phyloP scores from a whole-genome alignment of 2,329 filamentous ascomycete genomes.

The Atkinsonella hypoxylon region DNA sequence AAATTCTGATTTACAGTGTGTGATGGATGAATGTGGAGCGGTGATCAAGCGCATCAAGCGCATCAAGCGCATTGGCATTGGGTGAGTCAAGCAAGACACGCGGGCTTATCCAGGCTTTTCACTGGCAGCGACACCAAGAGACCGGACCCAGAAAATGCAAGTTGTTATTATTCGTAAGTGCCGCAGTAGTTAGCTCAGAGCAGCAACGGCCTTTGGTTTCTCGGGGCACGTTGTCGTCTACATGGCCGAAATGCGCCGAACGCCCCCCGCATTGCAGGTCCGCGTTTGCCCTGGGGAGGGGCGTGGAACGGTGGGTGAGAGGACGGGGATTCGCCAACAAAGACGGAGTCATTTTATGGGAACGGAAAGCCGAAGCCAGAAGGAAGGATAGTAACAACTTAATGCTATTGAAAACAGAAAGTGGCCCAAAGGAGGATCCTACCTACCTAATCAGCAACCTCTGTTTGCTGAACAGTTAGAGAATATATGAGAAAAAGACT shows the following conservation, averaged over 20 bases:
- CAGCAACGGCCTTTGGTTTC: slow-evolving; percentile 3
- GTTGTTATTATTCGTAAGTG: neutral
- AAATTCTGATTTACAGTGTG: neutral
- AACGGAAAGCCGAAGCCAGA: too few relatives aligned
- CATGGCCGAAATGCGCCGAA: slow-evolving; percentile 15
- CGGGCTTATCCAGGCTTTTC: neutral
- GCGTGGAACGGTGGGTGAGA: neutral
- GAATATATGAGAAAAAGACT: too few relatives aligned
- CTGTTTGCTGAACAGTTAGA: too few relatives aligned
- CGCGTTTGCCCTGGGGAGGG: neutral
- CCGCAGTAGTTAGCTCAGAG: slow-evolving; percentile 4
- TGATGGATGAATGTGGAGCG: neutral
- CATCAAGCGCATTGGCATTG: too few relatives aligned
- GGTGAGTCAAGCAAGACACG: neutral
- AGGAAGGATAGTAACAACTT: too few relatives aligned
- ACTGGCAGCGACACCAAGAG: neutral
- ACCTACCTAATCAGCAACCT: too few relatives aligned
- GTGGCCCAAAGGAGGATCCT: too few relatives aligned
- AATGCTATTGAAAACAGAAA: too few relatives aligned
- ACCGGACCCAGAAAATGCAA: neutral
- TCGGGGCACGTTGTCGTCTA: slow-evolving; percentile 13
- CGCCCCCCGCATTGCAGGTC: slow-evolving; percentile 1
- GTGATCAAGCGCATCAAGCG: neutral
- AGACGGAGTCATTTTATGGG: too few relatives aligned
- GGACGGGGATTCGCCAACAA: too few relatives aligned